Base-by-base conservation (phyloP, 1,284 basidiomycete genomes). In the Chondrostereum purpureum region DNA sequence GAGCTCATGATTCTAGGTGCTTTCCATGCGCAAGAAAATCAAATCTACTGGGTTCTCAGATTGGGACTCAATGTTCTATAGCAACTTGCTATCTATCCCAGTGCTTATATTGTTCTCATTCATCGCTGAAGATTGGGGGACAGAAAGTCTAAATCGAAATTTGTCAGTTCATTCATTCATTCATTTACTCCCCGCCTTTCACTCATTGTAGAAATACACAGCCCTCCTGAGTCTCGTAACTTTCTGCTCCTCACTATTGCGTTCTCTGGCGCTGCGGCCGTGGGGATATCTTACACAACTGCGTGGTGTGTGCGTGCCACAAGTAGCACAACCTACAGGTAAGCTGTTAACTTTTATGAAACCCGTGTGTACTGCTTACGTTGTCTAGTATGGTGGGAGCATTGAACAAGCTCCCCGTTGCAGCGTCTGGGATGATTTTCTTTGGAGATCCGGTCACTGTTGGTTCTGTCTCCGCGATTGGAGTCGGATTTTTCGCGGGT, bases 31-130 rank as follows among this genome's bases (percentile, higher is more conserved):
- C 52, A 98, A 96, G 66, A 79, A 88, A 48, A 99, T 99, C 74
- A 99, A 99, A 72, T 64, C 78, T 35, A 98, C 92, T n/a, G 92
- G 92, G 33, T 99, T 99, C 72, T 95, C 93, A 50, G 95, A 99
- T 62, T 97, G 93, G 94, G 96, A 99, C 62, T 89, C 94, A 19
- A 98, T 99, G 95, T 97, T 93, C 69, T 99, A 98, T 74, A 98
- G 97, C 73, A 99, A 99, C 67, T 66, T 98, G 43, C 73, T 99
- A 41, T 96, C 92, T 24, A 92, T 99, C 55, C 93, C 96, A 35
- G 81, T 98, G 27, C 73, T 99, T 35, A 72, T 80, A 33, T 55
- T 93, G 48, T 90, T 88, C 60, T 96, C 93, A 12, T 59, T 99
- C 52, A 55, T 94, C 44, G 69, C 88, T 33, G 96, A 99, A 66